Evolutionary conservation across 2,329 filamentous ascomycete genomes (phyloP).

Genomic region (Diaporthe velutina): DNA sequence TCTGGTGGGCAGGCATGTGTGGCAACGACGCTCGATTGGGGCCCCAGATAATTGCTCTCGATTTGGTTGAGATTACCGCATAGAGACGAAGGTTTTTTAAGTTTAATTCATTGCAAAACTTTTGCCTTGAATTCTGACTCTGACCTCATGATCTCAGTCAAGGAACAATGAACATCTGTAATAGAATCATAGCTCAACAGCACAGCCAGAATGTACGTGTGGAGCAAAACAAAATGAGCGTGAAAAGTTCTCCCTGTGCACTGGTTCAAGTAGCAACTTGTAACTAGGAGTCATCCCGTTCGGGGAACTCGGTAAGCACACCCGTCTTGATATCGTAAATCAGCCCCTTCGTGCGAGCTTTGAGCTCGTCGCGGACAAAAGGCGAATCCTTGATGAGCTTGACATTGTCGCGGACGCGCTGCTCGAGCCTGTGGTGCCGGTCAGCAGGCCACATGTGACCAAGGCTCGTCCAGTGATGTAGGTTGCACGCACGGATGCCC

Average conservation of each 20-base stretch:
- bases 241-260: background rate
- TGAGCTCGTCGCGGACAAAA: slow-evolving; percentile 19
- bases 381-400: slow-evolving; percentile 26
- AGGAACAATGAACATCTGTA: too few relatives aligned
- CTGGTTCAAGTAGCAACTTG: background rate
- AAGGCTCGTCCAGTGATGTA: too few relatives aligned
- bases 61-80: background rate
- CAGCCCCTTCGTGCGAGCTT: slow-evolving; percentile 23
- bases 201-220: background rate
- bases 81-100: background rate
- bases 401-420: slow-evolving; percentile 11
- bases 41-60: background rate
- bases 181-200: background rate
- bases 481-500: background rate
- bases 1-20: background rate
- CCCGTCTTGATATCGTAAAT: slow-evolving; percentile 30
- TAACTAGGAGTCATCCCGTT: background rate
- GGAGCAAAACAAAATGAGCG: background rate
- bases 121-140: too few relatives aligned
- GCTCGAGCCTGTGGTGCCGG: background rate
- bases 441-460: background rate
- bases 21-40: background rate
- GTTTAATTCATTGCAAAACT: background rate
- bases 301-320: background rate
- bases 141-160: background rate